Base-by-base conservation (phyloP, 2,329 filamentous ascomycete species). In the Diaporthe destruens region DNA sequence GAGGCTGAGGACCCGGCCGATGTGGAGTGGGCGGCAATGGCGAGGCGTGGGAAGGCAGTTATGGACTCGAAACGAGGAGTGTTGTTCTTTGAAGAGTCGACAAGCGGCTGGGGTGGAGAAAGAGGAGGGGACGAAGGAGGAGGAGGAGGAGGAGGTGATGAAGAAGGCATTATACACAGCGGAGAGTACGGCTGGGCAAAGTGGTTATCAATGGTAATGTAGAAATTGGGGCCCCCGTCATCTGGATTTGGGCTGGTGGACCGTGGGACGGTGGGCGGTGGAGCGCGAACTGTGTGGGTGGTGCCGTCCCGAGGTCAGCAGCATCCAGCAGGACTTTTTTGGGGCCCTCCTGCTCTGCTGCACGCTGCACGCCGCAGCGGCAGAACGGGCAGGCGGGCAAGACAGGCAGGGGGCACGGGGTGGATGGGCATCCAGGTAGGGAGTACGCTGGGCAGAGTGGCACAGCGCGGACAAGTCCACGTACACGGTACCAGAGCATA, bases 141-240 rank as follows among this genome's bases (percentile, higher is more conserved):
- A 39, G 66, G 63, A 47, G 73, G 67, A 73, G 72, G 69, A 72
- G 72, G 67, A 73, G 72, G 69, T 70, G 72, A 75, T 32, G 65
- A 71, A 51, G 74, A 72, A 47, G 74, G 74, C 74, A 75, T 75
- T 70, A 59, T 74, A 56, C 72, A 57, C 63, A 11, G 53, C 57
- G 51, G n/a, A n/a, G n/a, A 61, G 39, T 63, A 47, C 69, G 39
- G 44, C 36, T 57, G 59, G 66, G 69, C 53, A 63, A 69, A 63
- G 66, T 67, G 55, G 69, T 72, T 72, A 72, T 72, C 69, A 65
- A 65, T 66, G 59, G 55, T 54, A 44, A 74, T 44, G 54, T 51
- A 61, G 66, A 70, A 66, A 72, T 74, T 72, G 73, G 73, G 72
- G 72, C 32, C 67, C 65, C 66, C 56, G 65, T 74, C 72, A 74